A percentile compares a stretch with the other conserved stretches of the same genome.
phyloP scores from a whole-genome alignment of 2,329 filamentous ascomycete genomes.

The Eutypa lata region DNA sequence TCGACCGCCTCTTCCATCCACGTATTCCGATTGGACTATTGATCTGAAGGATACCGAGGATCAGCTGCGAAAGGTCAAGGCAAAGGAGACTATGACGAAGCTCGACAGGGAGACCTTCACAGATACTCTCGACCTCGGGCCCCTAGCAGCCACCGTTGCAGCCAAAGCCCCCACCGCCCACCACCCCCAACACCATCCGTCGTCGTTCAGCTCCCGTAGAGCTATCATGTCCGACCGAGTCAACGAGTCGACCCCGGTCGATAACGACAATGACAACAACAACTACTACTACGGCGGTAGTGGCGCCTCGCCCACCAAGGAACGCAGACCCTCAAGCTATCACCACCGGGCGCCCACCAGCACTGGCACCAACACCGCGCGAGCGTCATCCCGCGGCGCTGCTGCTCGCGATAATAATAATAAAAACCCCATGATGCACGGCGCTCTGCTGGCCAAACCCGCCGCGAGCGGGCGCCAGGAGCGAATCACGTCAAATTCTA shows the following conservation, averaged over 20 bases:
- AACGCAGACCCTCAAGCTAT: not conserved
- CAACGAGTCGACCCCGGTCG: conserved; percentile 16
- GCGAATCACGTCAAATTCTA: conserved; percentile 10
- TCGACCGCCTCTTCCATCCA: too few relatives aligned
- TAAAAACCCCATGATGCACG: not conserved
- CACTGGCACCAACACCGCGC: too few relatives aligned
- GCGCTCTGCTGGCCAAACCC: conserved; percentile 10
- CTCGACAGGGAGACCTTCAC: conserved; percentile 14
- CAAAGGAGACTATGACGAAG: conserved; percentile 10
- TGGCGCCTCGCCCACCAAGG: conserved; percentile 1
- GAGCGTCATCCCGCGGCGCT: not conserved
- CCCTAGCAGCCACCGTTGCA: conserved; percentile 6
- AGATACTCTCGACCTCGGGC: conserved; percentile 8
- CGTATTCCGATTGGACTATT: conserved; percentile 22
- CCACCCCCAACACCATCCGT: conserved; percentile 1
- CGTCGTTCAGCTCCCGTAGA: conserved; percentile 11
- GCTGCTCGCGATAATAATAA: not conserved
- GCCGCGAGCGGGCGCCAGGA: not conserved
- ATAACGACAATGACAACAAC: conserved; percentile 1
- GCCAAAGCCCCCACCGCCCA: not conserved
- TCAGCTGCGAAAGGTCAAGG: conserved; percentile 21
- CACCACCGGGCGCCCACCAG: not conserved
- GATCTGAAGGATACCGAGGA: conserved; percentile 27
- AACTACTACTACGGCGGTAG: not conserved
- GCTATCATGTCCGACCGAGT: conserved; percentile 17